A percentile compares a stretch with the other conserved stretches of the same genome.
Conservation (phyloP, 306 rosid genomes). For the Gillenia trifoliata region DNA sequence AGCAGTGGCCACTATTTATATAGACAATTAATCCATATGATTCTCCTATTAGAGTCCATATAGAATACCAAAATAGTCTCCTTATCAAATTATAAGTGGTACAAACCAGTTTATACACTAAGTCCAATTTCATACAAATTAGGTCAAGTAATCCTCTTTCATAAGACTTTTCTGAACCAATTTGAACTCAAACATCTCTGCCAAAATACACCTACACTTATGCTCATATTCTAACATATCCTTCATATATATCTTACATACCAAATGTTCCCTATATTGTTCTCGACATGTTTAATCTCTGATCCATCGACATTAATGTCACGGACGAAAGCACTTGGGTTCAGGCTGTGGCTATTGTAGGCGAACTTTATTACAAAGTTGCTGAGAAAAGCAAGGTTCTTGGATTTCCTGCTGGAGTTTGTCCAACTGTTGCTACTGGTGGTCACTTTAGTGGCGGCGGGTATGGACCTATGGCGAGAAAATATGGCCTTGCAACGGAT, state of each 20-base stretch:
- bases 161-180: no score
- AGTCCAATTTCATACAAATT: no score
- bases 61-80: no score
- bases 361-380: constrained; percentile 28
- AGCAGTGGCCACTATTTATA: no score
- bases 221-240: no score
- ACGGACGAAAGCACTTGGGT: constrained; percentile 18
- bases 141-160: no score
- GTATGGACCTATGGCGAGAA: constrained; percentile 32
- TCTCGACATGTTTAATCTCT: constrained; percentile 31
- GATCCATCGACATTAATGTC: constrained; percentile 15
- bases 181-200: no score
- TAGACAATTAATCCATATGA: no score
- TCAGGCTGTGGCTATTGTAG: constrained; percentile 20
- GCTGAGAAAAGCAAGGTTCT: constrained; percentile 10
- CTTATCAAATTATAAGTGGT: no score
- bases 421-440: constrained; percentile 18
- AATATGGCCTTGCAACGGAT: constrained; percentile 25
- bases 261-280: constrained; percentile 7
- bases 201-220: no score
- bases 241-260: neutral
- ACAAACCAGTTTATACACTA: no score
- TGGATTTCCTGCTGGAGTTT: constrained; percentile 24
- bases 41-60: no score
- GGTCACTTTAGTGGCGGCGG: constrained; percentile 37